A percentile compares a stretch with the other conserved stretches of the same genome.
These are phyloP conservation scores for Allodekkera sacchari DNA, from an alignment of 805 yeast genomes.

Conservation along the genomic window DNA sequence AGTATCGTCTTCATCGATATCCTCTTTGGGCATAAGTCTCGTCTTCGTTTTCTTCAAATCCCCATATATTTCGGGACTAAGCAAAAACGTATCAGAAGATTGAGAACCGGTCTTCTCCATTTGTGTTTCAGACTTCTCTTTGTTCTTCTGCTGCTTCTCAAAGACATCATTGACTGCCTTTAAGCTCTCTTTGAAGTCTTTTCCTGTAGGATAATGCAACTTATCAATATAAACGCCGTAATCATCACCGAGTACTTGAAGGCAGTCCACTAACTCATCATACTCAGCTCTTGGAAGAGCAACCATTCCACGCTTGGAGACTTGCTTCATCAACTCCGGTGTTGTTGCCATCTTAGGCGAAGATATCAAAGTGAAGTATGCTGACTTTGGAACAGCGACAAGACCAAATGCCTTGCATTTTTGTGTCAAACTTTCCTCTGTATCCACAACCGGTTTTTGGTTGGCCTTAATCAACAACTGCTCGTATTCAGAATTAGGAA, in stretches of 20 bases:
- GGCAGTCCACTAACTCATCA: neutral
- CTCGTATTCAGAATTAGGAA: constrained; percentile 16
- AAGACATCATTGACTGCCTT: neutral
- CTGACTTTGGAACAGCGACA: constrained; percentile 18
- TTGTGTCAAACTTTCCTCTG: constrained; percentile 16
- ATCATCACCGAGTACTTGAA: neutral
- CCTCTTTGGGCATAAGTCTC: neutral
- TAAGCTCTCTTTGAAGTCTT: constrained; percentile 1
- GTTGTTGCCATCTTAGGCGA: constrained; percentile 21
- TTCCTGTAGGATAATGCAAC: neutral
- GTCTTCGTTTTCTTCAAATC: neutral
- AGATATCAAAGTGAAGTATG: constrained; percentile 20
- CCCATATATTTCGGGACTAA: too few relatives aligned
- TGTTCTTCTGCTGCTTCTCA: neutral
- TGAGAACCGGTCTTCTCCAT: constrained; percentile 1
- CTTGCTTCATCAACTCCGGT: constrained; percentile 7
- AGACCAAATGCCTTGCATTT: constrained; percentile 19
- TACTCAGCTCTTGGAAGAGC: constrained; percentile 5
- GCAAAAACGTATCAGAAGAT: too few relatives aligned
- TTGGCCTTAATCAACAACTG: too few relatives aligned
- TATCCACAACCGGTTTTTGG: constrained; percentile 13
- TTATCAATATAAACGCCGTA: neutral
- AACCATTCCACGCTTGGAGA: constrained; percentile 1
- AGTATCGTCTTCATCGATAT: neutral
- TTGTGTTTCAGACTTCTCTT: neutral